Base-by-base conservation (phyloP, 257 asterid species). In the Handroanthus guayacan region DNA sequence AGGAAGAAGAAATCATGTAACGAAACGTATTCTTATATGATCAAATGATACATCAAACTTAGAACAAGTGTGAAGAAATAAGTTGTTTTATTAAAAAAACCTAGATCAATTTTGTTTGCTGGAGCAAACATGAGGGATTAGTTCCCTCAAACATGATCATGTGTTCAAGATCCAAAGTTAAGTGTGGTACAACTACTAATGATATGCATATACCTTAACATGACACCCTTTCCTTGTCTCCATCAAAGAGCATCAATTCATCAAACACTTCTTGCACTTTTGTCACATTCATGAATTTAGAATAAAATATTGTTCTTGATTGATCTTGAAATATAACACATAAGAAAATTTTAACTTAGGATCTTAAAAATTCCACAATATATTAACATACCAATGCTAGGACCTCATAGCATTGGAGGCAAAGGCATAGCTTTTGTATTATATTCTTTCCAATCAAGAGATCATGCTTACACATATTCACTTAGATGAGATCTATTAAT, bases 401-500 rank as follows among this genome's bases (percentile, higher is more conserved):
- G 31, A 25, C 31, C 31, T 25, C 31, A 25, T 25, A 25, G 31
- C 31, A 25, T 25, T 25, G 31, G 31, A 25, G 31, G 31, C 31
- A 25, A 25, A 36, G 52, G 44, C 69, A 76, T 50, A 43, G 75
- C 25, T 62, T 47, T 62, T 3, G 8, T 17, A 50, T 12, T 17
- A 25, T 66, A 44, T 16, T 36, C 41, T 41, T 25, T 25, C 31
- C 31, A 25, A 25, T 25, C 38, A 51, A 72, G 17, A 75, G 43
- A 57, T 25, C 31, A 25, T 25, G 16, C 41, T 60, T 39, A 48
- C 63, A 63, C n/a, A 64, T 64, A 74, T 9, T 73, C 0, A 25
- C 31, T 25, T 25, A 25, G 1, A 25, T 25, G 65, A 79, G 77
- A 50, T 75, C 75, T 45, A 43, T 48, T 74, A 50, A 76, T 18